Percentiles rank a stretch among this genome's conserved stretches.
Evolutionary conservation across 2,329 filamentous ascomycete species (phyloP).

Genomic region (Claviceps spartinae): DNA sequence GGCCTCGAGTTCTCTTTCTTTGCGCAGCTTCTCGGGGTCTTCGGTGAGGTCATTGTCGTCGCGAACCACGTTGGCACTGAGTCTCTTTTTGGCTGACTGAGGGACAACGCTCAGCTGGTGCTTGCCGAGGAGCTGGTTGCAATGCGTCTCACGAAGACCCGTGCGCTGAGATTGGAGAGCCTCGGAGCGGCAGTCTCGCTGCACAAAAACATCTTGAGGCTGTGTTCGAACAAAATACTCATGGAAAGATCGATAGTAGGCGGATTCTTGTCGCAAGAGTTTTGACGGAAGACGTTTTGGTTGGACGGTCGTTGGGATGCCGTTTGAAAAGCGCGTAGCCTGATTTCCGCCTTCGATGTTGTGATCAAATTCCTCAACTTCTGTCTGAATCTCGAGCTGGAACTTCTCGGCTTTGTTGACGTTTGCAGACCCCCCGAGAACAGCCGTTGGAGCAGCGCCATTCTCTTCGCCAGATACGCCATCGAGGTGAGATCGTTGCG

Average conservation of each 20-base stretch:
- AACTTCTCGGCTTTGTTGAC: constrained; percentile 14
- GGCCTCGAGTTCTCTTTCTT: constrained; percentile 70
- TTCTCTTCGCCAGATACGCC: constrained; percentile 41
- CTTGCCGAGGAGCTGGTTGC: constrained; percentile 72
- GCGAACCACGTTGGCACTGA: constrained; percentile 58
- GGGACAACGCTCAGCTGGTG: constrained; percentile 62
- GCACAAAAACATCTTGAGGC: constrained; percentile 65
- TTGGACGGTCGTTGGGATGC: constrained; percentile 29
- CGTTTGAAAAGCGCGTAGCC: constrained; percentile 59
- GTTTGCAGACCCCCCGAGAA: constrained; percentile 19
- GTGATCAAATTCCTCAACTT: constrained; percentile 16
- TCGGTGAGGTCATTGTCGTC: constrained; percentile 52
- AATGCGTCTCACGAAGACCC: constrained; percentile 57
- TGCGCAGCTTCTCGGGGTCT: constrained; percentile 48
- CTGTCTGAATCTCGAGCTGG: not conserved
- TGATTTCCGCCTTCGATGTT: constrained; percentile 42
- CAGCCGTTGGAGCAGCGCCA: constrained; percentile 23
- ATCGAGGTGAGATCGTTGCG: constrained; percentile 65
- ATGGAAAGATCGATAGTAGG: constrained; percentile 82
- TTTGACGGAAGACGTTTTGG: constrained; percentile 39
- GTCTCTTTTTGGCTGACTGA: constrained; percentile 56
- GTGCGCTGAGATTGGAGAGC: constrained; percentile 74
- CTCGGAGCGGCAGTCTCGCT: constrained; percentile 75
- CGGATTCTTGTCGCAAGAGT: constrained; percentile 49
- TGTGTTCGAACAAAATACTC: constrained; percentile 54